Conservation (phyloP, 202 grass and related monocot genomes). For the Saccharum hybrid region DNA sequence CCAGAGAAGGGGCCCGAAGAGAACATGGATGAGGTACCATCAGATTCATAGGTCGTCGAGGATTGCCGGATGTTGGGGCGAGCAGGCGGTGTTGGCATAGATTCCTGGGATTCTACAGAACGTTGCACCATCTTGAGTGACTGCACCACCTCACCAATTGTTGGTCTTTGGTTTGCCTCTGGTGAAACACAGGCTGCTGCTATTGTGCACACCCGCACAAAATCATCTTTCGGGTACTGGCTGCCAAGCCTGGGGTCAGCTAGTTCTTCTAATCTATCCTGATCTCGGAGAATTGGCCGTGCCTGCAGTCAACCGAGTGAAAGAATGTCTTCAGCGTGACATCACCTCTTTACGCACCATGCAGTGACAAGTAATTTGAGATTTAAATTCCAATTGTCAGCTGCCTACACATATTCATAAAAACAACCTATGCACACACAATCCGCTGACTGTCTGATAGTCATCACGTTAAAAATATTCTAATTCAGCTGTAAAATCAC, state of each 20-base stretch:
- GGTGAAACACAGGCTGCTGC: constrained; percentile 92
- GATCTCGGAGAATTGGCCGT: constrained; percentile 89
- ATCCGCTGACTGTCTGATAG: neutral
- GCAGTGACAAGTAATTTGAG: neutral
- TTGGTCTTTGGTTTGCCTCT: constrained; percentile 91
- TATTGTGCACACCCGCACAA: constrained; percentile 90
- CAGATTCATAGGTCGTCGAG: constrained; percentile 77
- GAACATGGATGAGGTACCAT: constrained; percentile 98
- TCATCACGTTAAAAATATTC: neutral
- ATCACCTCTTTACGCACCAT: neutral
- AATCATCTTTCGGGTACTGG: constrained; percentile 89
- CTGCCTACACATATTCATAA: constrained; percentile 1
- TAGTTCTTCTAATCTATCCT: constrained; percentile 83
- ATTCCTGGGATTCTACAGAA: constrained; percentile 72
- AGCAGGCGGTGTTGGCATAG: constrained; percentile 58
- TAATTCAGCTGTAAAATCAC: neutral
- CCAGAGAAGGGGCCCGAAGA: constrained; percentile 96
- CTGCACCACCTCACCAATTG: constrained; percentile 99
- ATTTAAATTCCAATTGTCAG: neutral
- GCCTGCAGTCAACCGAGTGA: constrained; percentile 52
- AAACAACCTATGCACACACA: neutral
- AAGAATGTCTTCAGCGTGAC: constrained; percentile 21
- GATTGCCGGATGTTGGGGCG: constrained; percentile 59
- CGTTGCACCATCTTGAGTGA: constrained; percentile 99
- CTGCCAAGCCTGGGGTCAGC: constrained; percentile 70